These are phyloP conservation scores for Zygosaccharomyces pseudobailii DNA, from an alignment of 1,139 yeast genomes.

Conservation along the genomic window DNA sequence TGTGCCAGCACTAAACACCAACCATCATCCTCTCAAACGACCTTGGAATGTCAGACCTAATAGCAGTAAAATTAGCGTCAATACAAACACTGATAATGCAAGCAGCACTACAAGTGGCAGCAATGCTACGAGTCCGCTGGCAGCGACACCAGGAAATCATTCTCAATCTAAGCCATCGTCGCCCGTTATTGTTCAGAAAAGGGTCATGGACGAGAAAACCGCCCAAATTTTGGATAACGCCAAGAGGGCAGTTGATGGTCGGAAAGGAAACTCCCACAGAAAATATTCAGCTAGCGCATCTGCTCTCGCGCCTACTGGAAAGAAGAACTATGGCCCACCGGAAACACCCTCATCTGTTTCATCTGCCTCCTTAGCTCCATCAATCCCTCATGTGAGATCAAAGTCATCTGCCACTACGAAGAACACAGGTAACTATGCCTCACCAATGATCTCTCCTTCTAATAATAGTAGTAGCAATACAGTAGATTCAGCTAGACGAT, in stretches of 20 bases:
- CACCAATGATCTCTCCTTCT: slow-evolving; percentile 1
- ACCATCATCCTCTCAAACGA: slow-evolving; percentile 25
- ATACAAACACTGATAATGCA: slow-evolving; percentile 5
- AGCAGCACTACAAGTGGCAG: slow-evolving; percentile 4
- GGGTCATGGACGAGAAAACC: slow-evolving; percentile 29
- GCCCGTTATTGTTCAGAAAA: slow-evolving; percentile 8
- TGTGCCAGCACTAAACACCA: slow-evolving; percentile 34
- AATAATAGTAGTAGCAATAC: background rate
- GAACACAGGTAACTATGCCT: background rate
- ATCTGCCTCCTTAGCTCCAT: background rate
- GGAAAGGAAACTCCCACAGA: slow-evolving; percentile 18
- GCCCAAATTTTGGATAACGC: slow-evolving; percentile 30
- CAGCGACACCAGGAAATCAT: background rate
- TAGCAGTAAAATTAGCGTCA: background rate
- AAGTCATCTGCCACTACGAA: slow-evolving; percentile 1
- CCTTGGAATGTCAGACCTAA: slow-evolving; percentile 10
- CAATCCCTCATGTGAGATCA: background rate
- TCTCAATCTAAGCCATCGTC: background rate
- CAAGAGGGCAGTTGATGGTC: slow-evolving; percentile 21
- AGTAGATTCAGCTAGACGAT: background rate
- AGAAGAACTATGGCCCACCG: slow-evolving; percentile 11
- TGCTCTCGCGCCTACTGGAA: slow-evolving; percentile 34
- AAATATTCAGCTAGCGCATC: slow-evolving; percentile 32
- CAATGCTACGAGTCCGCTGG: background rate
- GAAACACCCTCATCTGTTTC: slow-evolving; percentile 9